Percentiles rank a stretch among this genome's conserved stretches.
Conservation (phyloP, 2,329 filamentous ascomycete species). For the Berkeleyomyces basicola region DNA sequence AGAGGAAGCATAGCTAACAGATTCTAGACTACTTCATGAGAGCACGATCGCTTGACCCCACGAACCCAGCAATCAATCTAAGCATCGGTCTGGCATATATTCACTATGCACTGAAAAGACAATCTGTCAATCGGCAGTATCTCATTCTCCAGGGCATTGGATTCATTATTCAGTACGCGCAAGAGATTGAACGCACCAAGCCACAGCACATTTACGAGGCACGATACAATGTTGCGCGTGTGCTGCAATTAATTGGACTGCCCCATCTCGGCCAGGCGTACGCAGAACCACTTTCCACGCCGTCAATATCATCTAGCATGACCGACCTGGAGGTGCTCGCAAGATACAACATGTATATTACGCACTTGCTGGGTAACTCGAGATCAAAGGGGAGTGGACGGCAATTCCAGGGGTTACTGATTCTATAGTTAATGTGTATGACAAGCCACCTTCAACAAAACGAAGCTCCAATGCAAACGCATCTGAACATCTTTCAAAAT, state of each 20-base stretch:
- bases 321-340: constrained; percentile 8
- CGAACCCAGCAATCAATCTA: constrained; percentile 64
- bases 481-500: too few relatives aligned
- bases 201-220: constrained; percentile 42
- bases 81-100: constrained; percentile 73
- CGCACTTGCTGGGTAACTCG: not conserved
- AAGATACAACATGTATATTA: constrained; percentile 5
- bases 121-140: constrained; percentile 79
- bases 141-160: constrained; percentile 70
- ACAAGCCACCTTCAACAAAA: too few relatives aligned
- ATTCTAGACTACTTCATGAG: constrained; percentile 61
- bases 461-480: too few relatives aligned
- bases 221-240: constrained; percentile 62
- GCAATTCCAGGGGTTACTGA: too few relatives aligned
- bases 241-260: constrained; percentile 39
- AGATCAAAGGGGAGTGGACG: not conserved
- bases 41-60: constrained; percentile 54
- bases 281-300: not conserved
- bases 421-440: too few relatives aligned
- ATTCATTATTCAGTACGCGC: constrained; percentile 54
- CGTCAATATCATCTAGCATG: not conserved
- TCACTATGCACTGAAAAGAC: constrained; percentile 75
- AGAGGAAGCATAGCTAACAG: not conserved
- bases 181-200: constrained; percentile 24
- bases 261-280: constrained; percentile 15